Base-by-base conservation (phyloP, 441 rosid genomes). In the Codiaeum variegatum region DNA sequence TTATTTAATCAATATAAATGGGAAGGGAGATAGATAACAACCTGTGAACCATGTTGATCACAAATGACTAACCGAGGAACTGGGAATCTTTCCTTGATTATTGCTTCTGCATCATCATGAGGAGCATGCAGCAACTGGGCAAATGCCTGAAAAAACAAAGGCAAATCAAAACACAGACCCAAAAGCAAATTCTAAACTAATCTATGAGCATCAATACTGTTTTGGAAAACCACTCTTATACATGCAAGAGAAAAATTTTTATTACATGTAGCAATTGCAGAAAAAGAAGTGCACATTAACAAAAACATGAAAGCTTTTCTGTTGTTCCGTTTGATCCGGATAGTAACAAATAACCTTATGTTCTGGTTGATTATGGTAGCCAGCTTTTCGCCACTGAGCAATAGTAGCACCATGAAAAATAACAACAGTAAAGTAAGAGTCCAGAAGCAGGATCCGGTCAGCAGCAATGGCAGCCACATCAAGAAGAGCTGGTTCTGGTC, bases 21-120 rank as follows among this genome's bases (percentile, higher is more conserved):
- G 40, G 3, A 70, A 70, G 42, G 19, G 28, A n/a, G 21, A 23
- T 21, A 61, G 54, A 1, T 60, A 73, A 84, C 52, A 66, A 92
- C 97, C 98, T 92, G 98, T 51, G 98, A 94, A 69, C 97, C 95
- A 77, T 92, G 88, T 81, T 94, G 98, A 83, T 94, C 95, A 61
- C 97, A 94, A 62, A 87, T 79, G 70, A 92, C 98, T 28, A 92
- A 78, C 67, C 98, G 94, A 46, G 98, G 97, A 36, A 84, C 86
- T 10, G 98, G 98, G 79, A 94, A 94, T 81, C 98, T 87, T 76
- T 90, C 90, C 75, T 77, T 89, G 66, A 92, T 82, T 67, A 90
- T 87, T 26, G 74, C 78, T 62, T 82, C 85, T 16, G 85, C 80
- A 73, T 87, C 88, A 74, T 84, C 91, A 46, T 18, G 79, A 73